These are phyloP conservation scores for Acanthamoeba sp. DNA, from an alignment of 208 protist genomes.

Conservation along the genomic window DNA sequence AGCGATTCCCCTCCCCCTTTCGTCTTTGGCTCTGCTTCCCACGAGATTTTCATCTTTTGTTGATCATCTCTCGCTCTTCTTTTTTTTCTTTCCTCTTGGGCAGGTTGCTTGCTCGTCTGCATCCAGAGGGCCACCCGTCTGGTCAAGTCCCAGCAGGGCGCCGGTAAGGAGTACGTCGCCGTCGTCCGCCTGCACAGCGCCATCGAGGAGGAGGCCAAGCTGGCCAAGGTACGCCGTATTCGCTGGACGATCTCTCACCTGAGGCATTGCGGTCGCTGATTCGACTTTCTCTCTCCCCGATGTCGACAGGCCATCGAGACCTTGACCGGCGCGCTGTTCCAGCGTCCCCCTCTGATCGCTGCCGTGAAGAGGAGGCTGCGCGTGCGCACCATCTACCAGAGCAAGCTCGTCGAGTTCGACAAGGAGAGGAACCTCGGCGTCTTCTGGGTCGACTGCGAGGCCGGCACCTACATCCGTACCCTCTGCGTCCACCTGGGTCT, in stretches of 20 bases:
- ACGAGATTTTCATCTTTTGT: background rate
- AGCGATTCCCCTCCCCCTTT: background rate
- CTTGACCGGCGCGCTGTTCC: conserved; percentile 99
- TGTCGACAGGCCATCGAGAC: conserved; percentile 94
- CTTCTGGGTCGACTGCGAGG: conserved; percentile 99
- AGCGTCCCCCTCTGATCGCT: conserved; percentile 98
- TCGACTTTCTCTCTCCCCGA: background rate
- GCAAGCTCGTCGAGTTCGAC: conserved; percentile 99
- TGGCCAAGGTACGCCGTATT: conserved; percentile 78
- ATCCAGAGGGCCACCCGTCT: conserved; percentile 99
- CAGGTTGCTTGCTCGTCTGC: conserved; percentile 99
- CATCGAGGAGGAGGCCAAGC: conserved; percentile 92
- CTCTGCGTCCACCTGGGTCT: conserved; percentile 99
- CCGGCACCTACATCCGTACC: conserved; percentile 99
- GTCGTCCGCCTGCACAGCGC: conserved; percentile 97
- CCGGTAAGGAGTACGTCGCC: conserved; percentile 99
- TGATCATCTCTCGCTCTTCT: background rate
- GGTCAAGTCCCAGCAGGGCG: conserved; percentile 99
- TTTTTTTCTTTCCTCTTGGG: conserved; percentile 93
- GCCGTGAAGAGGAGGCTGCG: conserved; percentile 98
- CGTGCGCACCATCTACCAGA: conserved; percentile 99
- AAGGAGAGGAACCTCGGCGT: conserved; percentile 97
- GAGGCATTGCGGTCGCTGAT: background rate
- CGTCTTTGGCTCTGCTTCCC: background rate
- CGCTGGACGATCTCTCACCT: too few species aligned